Base-by-base conservation (phyloP, 225 moss, liverwort and hornwort species). In the Neckera pumila region DNA sequence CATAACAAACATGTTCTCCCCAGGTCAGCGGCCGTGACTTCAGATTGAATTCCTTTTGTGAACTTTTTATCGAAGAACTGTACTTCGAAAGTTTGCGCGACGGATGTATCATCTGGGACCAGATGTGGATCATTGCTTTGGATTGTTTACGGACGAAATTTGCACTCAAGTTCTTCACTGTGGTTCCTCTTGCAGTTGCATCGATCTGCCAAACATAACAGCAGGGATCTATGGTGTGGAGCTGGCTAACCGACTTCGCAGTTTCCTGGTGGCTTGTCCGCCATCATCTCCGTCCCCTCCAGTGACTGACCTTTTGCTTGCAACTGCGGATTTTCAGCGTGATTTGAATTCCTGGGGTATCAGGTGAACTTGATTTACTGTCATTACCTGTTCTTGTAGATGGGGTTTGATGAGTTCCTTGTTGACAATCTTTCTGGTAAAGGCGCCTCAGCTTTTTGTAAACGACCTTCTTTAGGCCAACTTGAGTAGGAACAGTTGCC, bases 1-100 rank as follows among this genome's bases (percentile, higher is more conserved):
- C 97, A 96, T 90, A 97, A 96, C 77, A 94, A 92, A 89, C 94
- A 99, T 86, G 95, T 99, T 34, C 95, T 99, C n/a, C 99, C 99
- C 78, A 99, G 98, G 98, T 99, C 43, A 85, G 87, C 27, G 40
- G 51, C 42, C 60, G 12, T 47, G 59, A 51, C 45, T 61, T 77
- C 31, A 14, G 9, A 70, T 51, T n/a, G 20, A 42, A 51, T 34
- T 64, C 30, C n/a, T 82, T 49, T 59, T 56, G 22, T 17, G 14
- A 49, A 40, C 11, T 34, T 36, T 59, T 64, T 27, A n/a, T n/a
- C n/a, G n/a, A n/a, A n/a, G n/a, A n/a, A n/a, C n/a, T n/a, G n/a
- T n/a, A n/a, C 1, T 1, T 26, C 34, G 80, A 18, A 23, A 80
- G n/a, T 45, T 49, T 21, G 14, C 7, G 49, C 40, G 73, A 34